These are phyloP conservation scores for Diaporthe helianthi DNA, from an alignment of 2,329 filamentous ascomycete species.

Conservation along the genomic window DNA sequence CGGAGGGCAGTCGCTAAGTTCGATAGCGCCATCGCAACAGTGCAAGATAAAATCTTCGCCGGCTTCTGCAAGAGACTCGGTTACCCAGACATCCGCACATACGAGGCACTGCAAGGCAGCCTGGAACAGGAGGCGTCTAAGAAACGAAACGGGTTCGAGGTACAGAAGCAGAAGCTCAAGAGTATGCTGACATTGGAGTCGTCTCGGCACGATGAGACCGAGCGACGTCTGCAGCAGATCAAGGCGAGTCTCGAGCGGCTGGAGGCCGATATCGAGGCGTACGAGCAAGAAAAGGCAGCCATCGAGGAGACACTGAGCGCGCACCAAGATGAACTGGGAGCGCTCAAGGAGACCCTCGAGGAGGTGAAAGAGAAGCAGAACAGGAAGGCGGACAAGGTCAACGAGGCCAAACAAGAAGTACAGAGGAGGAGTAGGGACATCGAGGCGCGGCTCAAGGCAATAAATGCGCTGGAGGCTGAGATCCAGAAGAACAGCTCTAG, in stretches of 20 bases:
- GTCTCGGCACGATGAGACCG: conserved; percentile 61
- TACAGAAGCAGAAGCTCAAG: conserved; percentile 79
- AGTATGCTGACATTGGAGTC: conserved; percentile 65
- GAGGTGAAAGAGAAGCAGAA: conserved; percentile 71
- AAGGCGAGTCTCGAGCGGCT: conserved; percentile 72
- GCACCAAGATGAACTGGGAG: conserved; percentile 78
- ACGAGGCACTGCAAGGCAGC: conserved; percentile 91
- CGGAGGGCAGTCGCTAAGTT: conserved; percentile 59
- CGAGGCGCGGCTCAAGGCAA: conserved; percentile 73
- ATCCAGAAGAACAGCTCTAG: conserved; percentile 84
- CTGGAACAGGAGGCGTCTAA: conserved; percentile 89
- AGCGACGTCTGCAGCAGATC: conserved; percentile 72
- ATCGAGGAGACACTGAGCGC: conserved; percentile 77
- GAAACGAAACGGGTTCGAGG: conserved; percentile 85
- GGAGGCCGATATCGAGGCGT: conserved; percentile 71
- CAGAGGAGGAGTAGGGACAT: conserved; percentile 86
- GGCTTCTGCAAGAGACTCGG: conserved; percentile 87
- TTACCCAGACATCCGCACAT: conserved; percentile 88
- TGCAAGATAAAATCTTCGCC: conserved; percentile 88
- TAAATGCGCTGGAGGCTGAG: conserved; percentile 81
- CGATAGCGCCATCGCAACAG: conserved; percentile 71
- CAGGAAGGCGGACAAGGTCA: conserved; percentile 76
- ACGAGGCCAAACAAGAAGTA: conserved; percentile 79
- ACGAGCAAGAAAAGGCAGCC: conserved; percentile 74
- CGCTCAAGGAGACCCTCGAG: conserved; percentile 75